Evolutionary conservation across 371 early-diverging fungal genomes (phyloP), one percentile per base, ranked within the genome.

Genomic region (Mortierella sp.): DNA sequence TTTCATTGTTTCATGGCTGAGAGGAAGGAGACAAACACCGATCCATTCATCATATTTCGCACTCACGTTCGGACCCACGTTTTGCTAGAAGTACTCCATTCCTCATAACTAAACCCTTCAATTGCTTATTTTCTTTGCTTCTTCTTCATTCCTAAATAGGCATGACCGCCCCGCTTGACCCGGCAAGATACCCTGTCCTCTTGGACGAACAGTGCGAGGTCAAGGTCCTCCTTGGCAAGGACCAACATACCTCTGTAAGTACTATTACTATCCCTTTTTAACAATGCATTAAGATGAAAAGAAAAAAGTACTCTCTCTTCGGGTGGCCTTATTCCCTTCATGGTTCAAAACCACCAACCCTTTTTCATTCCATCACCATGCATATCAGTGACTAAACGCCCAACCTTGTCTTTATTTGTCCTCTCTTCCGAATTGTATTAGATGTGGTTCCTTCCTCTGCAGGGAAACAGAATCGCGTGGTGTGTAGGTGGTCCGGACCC

Each of bases 401-500:
- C 38, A 63, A 63, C 63, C 38, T 63, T 48, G 49, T 68, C 63
- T 63, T 68, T 75, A 29, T 63, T 55, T 38, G 58, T 71, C 60
- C 44, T 43, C 35, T 49, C 32, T 46, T 60, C 58, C 27, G n/a
- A 58, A 32, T 4, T 46, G 7, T 32, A 32, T n/a, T 54, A 85
- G 86, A 85, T 85, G 86, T 85, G 86, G 86, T 79, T 85, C 77
- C 75, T 85, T 4, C 86, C 86, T 18, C 43, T 85, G 68, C 70
- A 73, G 55, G 86, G 86, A 48, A 85, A 85, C 56, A 55, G 86
- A 24, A 65, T 85, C 56, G 86, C 82, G 49, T 85, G 86, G 86
- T 85, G 86, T 75, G 86, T 85, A 3, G 86, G 86, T 54, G 86
- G 86, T 27, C 86, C 86, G 21, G 86, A 85, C 35, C 86, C 86